Evolutionary conservation across 208 protist species (phyloP).

Genomic region (Leishmania tarentolae): DNA sequence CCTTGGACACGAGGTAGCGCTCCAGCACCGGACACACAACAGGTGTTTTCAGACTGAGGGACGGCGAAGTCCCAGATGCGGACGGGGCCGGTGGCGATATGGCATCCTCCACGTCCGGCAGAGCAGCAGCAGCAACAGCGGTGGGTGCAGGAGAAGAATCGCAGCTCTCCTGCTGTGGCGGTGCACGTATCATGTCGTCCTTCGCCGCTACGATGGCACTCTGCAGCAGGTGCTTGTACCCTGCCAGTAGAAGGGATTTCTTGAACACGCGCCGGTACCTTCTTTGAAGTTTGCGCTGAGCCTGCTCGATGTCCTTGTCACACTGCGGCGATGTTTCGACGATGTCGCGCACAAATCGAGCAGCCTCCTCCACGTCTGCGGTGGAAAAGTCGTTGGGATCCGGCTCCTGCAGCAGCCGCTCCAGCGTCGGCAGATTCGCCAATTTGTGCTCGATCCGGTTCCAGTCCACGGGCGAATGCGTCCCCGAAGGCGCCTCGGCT

Average conservation of each 20-base stretch:
- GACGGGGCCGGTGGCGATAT: background rate
- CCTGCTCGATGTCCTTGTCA: conserved; percentile 44
- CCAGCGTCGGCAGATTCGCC: conserved; percentile 69
- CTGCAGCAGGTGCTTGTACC: conserved; percentile 67
- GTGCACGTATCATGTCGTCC: background rate
- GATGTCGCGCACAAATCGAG: conserved; percentile 58
- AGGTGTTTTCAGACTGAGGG: background rate
- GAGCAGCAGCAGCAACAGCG: background rate
- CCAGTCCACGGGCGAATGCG: conserved; percentile 32
- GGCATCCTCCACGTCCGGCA: conserved; percentile 39
- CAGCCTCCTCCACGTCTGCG: conserved; percentile 47
- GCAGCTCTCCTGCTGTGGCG: background rate
- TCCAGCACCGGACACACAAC: conserved; percentile 42
- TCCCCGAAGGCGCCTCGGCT: background rate
- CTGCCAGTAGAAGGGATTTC: conserved; percentile 80
- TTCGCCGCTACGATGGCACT: background rate
- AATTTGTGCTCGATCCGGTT: conserved; percentile 59
- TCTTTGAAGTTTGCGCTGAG: conserved; percentile 66
- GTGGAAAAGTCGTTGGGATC: conserved; percentile 71
- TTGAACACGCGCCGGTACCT: conserved; percentile 63
- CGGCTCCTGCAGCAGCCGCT: conserved; percentile 64
- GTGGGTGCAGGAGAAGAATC: background rate
- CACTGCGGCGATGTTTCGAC: conserved; percentile 29
- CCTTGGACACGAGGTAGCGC: conserved; percentile 82
- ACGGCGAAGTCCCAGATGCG: background rate